A percentile compares a stretch with the other conserved stretches of the same genome.
phyloP scores from a whole-genome alignment of 1,139 yeast species.

The Blastobotrys apis region DNA sequence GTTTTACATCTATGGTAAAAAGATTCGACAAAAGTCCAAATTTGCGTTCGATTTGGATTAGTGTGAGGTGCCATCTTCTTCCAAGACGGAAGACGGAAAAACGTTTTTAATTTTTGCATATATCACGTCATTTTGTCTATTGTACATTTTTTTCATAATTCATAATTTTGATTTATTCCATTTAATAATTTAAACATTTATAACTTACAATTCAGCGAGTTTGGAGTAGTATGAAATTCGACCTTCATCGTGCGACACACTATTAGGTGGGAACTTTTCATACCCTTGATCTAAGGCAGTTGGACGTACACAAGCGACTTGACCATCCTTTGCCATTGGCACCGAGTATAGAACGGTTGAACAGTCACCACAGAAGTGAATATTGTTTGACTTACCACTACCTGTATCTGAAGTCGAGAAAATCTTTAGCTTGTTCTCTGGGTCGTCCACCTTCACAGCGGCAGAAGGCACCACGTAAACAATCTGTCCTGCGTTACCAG shows the following conservation, averaged over 20 bases:
- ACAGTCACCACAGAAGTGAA: conserved; percentile 29
- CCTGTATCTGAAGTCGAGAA: conserved; percentile 23
- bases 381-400: conserved; percentile 29
- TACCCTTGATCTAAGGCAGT: neutral
- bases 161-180: neutral
- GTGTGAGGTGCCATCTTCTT: too few relatives aligned
- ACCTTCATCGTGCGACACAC: too few relatives aligned
- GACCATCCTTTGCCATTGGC: conserved; percentile 29
- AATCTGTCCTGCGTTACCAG: conserved; percentile 32
- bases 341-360: conserved; percentile 28
- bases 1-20: conserved; percentile 60
- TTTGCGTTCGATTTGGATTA: conserved; percentile 11
- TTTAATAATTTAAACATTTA: neutral
- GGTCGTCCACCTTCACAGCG: conserved; percentile 23
- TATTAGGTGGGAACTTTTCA: too few relatives aligned
- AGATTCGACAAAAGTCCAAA: conserved; percentile 43
- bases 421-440: conserved; percentile 19
- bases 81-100: too few relatives aligned
- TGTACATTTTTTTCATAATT: neutral
- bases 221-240: neutral
- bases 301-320: conserved; percentile 1
- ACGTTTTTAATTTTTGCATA: too few relatives aligned
- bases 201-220: neutral
- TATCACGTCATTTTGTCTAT: neutral
- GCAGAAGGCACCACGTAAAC: conserved; percentile 19